Conservation (phyloP, 805 yeast species). For the Wickerhamiella slavikovae region DNA sequence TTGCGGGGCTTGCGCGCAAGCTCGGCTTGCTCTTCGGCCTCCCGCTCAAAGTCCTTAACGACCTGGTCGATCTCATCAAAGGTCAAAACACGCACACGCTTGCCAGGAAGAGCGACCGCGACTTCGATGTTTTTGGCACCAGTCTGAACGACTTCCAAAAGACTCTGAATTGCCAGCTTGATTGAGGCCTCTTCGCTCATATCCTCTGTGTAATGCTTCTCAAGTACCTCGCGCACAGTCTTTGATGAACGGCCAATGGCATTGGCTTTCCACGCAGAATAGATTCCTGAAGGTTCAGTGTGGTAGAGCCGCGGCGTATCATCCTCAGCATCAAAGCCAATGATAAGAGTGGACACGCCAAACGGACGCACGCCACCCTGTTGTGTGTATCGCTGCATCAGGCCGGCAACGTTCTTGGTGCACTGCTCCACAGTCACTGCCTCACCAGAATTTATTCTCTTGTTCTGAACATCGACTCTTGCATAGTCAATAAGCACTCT, state of each 20-base stretch:
- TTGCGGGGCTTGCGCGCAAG: slow-evolving; percentile 19
- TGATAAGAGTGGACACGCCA: slow-evolving; percentile 86
- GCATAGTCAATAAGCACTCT: slow-evolving; percentile 88
- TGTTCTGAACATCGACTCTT: slow-evolving; percentile 90
- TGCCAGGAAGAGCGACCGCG: slow-evolving; percentile 59
- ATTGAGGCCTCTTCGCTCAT: slow-evolving; percentile 53
- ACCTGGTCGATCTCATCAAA: slow-evolving; percentile 53
- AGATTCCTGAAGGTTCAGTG: slow-evolving; percentile 95
- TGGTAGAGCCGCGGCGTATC: slow-evolving; percentile 64
- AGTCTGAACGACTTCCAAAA: slow-evolving; percentile 91
- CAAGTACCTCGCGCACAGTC: slow-evolving; percentile 88
- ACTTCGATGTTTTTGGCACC: slow-evolving; percentile 94
- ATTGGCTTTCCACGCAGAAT: slow-evolving; percentile 94
- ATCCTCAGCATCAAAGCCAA: slow-evolving; percentile 86
- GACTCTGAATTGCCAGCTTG: slow-evolving; percentile 62
- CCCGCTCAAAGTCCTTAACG: slow-evolving; percentile 71
- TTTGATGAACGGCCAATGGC: slow-evolving; percentile 90
- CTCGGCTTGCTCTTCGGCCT: slow-evolving; percentile 66
- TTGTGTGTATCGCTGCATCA: slow-evolving; percentile 91
- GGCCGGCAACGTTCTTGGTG: slow-evolving; percentile 91
- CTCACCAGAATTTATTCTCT: slow-evolving; percentile 82
- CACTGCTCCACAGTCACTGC: slow-evolving; percentile 80
- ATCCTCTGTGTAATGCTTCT: slow-evolving; percentile 52
- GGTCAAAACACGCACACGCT: slow-evolving; percentile 33
- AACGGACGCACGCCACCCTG: slow-evolving; percentile 98